A percentile compares a stretch with the other conserved stretches of the same genome.
phyloP scores from a whole-genome alignment of 352 stramenopile genomes.

The Phytopythium chamaehyphon region DNA sequence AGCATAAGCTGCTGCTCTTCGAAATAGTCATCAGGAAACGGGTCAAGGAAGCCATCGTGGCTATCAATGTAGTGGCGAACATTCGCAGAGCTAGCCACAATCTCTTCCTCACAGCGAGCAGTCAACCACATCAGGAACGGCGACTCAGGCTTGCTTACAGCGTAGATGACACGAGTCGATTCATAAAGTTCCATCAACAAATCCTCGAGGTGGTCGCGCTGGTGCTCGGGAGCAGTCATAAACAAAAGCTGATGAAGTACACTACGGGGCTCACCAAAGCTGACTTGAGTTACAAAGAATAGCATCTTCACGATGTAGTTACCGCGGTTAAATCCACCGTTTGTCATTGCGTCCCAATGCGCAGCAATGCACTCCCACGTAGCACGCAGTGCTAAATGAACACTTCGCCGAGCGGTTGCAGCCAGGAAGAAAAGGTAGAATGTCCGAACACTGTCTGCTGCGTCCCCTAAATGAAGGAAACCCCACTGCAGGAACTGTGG shows the following conservation, averaged over 20 bases:
- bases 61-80: conserved; percentile 28
- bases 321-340: conserved; percentile 31
- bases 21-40: conserved; percentile 34
- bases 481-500: conserved; percentile 67
- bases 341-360: conserved; percentile 53
- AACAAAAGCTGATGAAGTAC: conserved; percentile 48
- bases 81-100: conserved; percentile 20
- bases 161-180: conserved; percentile 28
- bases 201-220: conserved; percentile 34
- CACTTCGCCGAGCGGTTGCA: conserved; percentile 41
- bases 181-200: conserved; percentile 39
- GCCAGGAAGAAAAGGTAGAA: conserved; percentile 66
- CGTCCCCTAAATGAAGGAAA: conserved; percentile 37
- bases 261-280: conserved; percentile 38
- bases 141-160: conserved; percentile 29
- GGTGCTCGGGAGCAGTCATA: conserved; percentile 28
- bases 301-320: conserved; percentile 54
- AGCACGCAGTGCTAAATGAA: conserved; percentile 52
- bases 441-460: conserved; percentile 46
- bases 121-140: conserved; percentile 57
- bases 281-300: conserved; percentile 62
- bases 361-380: conserved; percentile 66
- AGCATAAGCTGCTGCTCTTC: conserved; percentile 41
- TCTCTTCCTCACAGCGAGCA: conserved; percentile 46
- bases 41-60: conserved; percentile 46